These are phyloP conservation scores for Fusarium transvaalense DNA, from an alignment of 2,329 filamentous ascomycete genomes.

Conservation along the genomic window DNA sequence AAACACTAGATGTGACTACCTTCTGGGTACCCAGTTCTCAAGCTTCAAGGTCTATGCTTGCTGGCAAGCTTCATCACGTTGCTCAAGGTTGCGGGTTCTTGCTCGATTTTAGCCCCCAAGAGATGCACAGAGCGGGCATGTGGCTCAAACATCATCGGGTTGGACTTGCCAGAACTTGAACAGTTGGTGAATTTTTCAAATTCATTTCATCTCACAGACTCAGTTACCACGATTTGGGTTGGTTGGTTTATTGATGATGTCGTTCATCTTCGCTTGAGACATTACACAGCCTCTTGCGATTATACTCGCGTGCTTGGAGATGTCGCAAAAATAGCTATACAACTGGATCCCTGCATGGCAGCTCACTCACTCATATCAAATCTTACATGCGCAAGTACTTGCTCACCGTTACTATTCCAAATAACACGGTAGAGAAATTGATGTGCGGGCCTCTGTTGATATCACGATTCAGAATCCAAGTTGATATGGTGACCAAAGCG, in stretches of 20 bases:
- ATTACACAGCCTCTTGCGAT: conserved; percentile 38
- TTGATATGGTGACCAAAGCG: neutral
- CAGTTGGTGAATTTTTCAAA: neutral
- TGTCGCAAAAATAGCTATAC: conserved; percentile 18
- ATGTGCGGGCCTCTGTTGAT: conserved; percentile 3
- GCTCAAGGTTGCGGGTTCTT: conserved; percentile 32
- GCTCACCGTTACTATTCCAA: neutral
- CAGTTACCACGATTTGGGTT: too few relatives aligned
- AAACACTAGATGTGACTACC: conserved; percentile 23
- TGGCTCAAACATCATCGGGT: conserved; percentile 15
- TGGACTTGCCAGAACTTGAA: conserved; percentile 4
- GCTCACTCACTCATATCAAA: conserved; percentile 18
- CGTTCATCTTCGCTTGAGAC: conserved; percentile 13
- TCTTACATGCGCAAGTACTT: conserved; percentile 9
- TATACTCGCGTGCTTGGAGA: conserved; percentile 2
- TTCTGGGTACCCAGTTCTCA: conserved; percentile 22
- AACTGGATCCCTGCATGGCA: conserved; percentile 4
- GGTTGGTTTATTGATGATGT: neutral
- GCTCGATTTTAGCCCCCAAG: conserved; percentile 26
- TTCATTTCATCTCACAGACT: conserved; percentile 2
- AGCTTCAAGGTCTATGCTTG: conserved; percentile 43
- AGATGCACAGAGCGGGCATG: neutral
- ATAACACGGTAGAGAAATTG: conserved; percentile 6
- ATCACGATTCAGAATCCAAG: conserved; percentile 6
- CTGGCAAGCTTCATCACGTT: conserved; percentile 39